Base-by-base conservation (phyloP, 164 flowering plant species). In the Tetrastigma voinierianum region DNA sequence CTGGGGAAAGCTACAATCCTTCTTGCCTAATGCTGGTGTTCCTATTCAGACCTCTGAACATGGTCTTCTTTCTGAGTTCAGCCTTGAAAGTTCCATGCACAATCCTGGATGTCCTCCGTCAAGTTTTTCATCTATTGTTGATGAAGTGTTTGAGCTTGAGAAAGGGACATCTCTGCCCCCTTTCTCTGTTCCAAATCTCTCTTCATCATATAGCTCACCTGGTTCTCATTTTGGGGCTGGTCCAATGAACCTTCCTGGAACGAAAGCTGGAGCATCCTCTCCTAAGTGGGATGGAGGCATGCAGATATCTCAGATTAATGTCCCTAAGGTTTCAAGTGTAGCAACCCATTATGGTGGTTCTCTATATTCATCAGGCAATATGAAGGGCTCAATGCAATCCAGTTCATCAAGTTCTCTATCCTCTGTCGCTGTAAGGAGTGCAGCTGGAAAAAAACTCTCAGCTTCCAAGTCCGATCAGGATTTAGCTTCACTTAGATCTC, bases 391-490 rank as follows among this genome's bases (percentile, higher is more conserved):
- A 48, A 56, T 75, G 10, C 90, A 81, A 49, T 79, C 92, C 51
- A 81, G 72, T 72, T 77, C 89, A 43, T 76, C 79, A 25, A 76
- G 73, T 79, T 80, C 89, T 17, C 73, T 83, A 57, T 66, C 87
- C 56, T 75, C 90, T 64, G 80, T 72, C 66, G 72, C 80, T 12
- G 86, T 77, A 52, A 88, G 83, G 77, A 75, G 69, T 67, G 69
- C 79, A 54, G 54, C 85, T 62, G 60, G 57, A 40, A 90, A 80
- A 67, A 92, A 77, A 69, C 70, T 88, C 46, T 65, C 91, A 43
- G 67, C 82, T 66, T 91, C 98, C 57, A 96, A 93, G 74, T 91
- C 98, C 72, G 98, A 96, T 47, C 96, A 89, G 71, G 97, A 96
- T 77, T 76, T 93, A 67, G 62, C 88, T 76, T 82, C 96, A 66